Conservation (phyloP, 2,329 filamentous ascomycete species). For the Helminthosporium solani region DNA sequence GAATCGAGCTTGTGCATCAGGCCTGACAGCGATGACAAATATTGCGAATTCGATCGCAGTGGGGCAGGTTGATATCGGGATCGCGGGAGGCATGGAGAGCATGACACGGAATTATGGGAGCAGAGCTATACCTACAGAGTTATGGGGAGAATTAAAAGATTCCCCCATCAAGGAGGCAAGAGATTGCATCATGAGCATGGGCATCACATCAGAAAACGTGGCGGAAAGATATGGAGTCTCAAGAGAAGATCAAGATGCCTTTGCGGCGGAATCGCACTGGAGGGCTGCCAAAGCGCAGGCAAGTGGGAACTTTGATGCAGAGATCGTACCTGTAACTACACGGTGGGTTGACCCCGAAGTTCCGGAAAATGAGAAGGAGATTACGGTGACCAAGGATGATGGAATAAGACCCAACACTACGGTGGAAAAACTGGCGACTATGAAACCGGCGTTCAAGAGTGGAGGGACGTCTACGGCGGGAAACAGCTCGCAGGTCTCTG, state of each 20-base stretch:
- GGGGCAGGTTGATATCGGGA: conserved; percentile 70
- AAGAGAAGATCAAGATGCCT: conserved; percentile 76
- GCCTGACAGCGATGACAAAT: conserved; percentile 72
- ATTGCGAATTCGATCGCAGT: conserved; percentile 74
- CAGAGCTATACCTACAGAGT: conserved; percentile 76
- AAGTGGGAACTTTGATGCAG: conserved; percentile 68
- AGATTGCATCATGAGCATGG: conserved; percentile 95
- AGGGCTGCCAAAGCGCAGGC: conserved; percentile 71
- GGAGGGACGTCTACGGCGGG: conserved; percentile 80
- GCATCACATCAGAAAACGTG: conserved; percentile 85
- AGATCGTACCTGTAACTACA: conserved; percentile 80
- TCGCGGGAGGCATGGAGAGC: conserved; percentile 91
- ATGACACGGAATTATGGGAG: conserved; percentile 91
- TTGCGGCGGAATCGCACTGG: conserved; percentile 72
- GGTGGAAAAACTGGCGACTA: conserved; percentile 68
- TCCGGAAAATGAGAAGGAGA: conserved; percentile 51
- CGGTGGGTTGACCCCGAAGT: conserved; percentile 63
- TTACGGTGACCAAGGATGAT: conserved; percentile 77
- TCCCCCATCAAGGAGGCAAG: conserved; percentile 66
- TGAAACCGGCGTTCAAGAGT: conserved; percentile 82
- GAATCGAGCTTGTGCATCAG: conserved; percentile 82
- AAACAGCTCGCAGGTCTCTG: conserved; percentile 81
- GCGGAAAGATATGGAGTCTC: conserved; percentile 72
- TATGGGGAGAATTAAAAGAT: conserved; percentile 73
- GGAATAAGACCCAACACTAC: conserved; percentile 72